Evolutionary conservation across 2,329 filamentous ascomycete species (phyloP).

Genomic region (Trichoderma asperellum): DNA sequence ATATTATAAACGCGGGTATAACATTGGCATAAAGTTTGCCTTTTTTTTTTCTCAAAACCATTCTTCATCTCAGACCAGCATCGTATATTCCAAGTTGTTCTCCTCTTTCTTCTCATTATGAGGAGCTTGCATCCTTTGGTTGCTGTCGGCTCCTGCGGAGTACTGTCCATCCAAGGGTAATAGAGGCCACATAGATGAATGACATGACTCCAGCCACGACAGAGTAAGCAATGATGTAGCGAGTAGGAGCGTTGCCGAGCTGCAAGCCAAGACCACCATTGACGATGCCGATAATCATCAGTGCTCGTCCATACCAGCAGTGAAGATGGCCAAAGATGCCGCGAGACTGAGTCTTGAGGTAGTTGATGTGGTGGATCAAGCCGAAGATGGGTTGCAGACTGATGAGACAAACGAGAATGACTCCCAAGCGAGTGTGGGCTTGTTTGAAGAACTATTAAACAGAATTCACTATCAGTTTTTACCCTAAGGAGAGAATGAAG

Average conservation of each 20-base stretch:
- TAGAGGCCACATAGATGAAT: slow-evolving; percentile 48
- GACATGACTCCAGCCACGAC: slow-evolving; percentile 58
- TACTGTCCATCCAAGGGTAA: slow-evolving; percentile 25
- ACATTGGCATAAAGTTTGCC: background rate
- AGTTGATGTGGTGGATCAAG: slow-evolving; percentile 60
- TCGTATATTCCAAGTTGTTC: background rate
- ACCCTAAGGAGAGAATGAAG: background rate
- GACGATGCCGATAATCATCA: slow-evolving; percentile 63
- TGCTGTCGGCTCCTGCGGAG: slow-evolving; percentile 17
- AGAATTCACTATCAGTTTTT: background rate
- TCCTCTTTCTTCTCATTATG: background rate
- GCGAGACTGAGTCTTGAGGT: slow-evolving; percentile 51
- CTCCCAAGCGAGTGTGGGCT: slow-evolving; percentile 60
- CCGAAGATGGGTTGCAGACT: slow-evolving; percentile 63
- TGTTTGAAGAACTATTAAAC: slow-evolving; percentile 55
- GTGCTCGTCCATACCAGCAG: slow-evolving; percentile 63
- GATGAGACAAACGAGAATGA: slow-evolving; percentile 57
- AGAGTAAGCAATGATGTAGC: slow-evolving; percentile 57
- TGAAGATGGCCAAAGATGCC: slow-evolving; percentile 59
- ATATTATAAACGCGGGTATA: background rate
- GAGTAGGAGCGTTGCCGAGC: slow-evolving; percentile 47
- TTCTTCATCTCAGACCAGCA: background rate
- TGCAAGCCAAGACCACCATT: slow-evolving; percentile 66
- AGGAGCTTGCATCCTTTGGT: background rate
- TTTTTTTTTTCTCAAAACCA: background rate